Evolutionary conservation across 108 stramenopile species (phyloP).

Genomic region (Nitzschia inconspicua): DNA sequence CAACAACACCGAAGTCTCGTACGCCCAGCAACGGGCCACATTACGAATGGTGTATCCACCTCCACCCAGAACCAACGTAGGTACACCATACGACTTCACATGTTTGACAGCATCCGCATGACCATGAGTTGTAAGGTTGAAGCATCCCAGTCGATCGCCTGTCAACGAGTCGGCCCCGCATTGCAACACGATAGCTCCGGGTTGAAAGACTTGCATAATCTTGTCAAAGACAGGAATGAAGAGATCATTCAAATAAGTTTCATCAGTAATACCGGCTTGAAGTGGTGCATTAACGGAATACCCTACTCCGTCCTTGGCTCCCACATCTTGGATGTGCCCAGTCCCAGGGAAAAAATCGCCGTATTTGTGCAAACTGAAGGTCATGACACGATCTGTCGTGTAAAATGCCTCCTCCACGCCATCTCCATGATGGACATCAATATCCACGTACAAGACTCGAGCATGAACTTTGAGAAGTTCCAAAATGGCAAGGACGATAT

Average conservation of each 20-base stretch:
- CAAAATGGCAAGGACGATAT: slow-evolving; percentile 98
- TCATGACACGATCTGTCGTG: slow-evolving; percentile 99
- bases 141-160: slow-evolving; percentile 98
- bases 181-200: slow-evolving; percentile 97
- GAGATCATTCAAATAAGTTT: slow-evolving; percentile 72
- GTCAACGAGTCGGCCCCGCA: slow-evolving; percentile 99
- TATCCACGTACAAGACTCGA: slow-evolving; percentile 98
- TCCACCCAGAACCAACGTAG: slow-evolving; percentile 95
- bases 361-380: slow-evolving; percentile 98
- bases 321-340: slow-evolving; percentile 95
- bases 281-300: slow-evolving; percentile 97
- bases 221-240: slow-evolving; percentile 96
- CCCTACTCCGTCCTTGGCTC: slow-evolving; percentile 93
- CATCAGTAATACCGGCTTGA: slow-evolving; percentile 95
- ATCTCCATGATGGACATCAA: slow-evolving; percentile 99
- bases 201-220: slow-evolving; percentile 96
- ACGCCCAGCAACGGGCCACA: slow-evolving; percentile 96
- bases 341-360: slow-evolving; percentile 99
- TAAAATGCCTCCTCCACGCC: slow-evolving; percentile 99
- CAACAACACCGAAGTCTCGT: slow-evolving; percentile 90
- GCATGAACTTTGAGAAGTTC: slow-evolving; percentile 99
- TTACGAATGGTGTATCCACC: slow-evolving; percentile 99
- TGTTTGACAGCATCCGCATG: slow-evolving; percentile 90
- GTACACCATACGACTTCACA: slow-evolving; percentile 91
- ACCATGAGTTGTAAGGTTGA: slow-evolving; percentile 95